Conservation (phyloP, 108 stramenopile species). For the Seminavis robusta region DNA sequence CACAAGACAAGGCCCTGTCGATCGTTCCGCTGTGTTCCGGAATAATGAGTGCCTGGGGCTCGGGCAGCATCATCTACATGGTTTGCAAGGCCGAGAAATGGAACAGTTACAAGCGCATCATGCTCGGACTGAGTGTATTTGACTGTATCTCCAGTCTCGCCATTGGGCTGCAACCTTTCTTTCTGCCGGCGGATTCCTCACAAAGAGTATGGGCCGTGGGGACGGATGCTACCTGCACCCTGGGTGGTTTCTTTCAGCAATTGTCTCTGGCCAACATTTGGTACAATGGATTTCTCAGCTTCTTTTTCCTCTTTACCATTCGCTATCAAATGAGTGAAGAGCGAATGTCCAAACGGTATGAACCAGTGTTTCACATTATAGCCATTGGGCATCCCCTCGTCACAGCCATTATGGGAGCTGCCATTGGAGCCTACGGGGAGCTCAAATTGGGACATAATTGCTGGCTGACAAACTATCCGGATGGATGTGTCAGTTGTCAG, state of each 20-base stretch:
- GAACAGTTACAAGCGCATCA: constrained; percentile 14
- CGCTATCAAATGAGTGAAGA: constrained; percentile 2
- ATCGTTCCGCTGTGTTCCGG: too few relatives aligned
- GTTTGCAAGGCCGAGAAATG: too few relatives aligned
- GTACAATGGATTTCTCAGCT: constrained; percentile 24
- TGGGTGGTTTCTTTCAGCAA: constrained; percentile 20
- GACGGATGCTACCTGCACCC: constrained; percentile 15
- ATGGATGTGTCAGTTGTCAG: too few relatives aligned
- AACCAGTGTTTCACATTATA: constrained; percentile 15
- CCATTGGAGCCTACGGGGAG: neutral
- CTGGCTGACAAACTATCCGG: too few relatives aligned
- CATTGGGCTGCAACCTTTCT: neutral
- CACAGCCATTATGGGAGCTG: neutral
- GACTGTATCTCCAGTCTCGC: constrained; percentile 9
- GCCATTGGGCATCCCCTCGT: neutral
- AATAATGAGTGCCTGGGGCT: too few relatives aligned
- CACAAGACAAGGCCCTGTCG: too few relatives aligned
- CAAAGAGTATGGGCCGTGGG: constrained; percentile 21
- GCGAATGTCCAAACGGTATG: constrained; percentile 9
- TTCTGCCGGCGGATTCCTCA: constrained; percentile 9
- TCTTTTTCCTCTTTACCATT: constrained; percentile 22
- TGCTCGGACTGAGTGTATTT: constrained; percentile 14
- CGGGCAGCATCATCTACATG: too few relatives aligned
- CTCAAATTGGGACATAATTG: too few relatives aligned
- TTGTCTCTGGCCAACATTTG: constrained; percentile 12